Percentiles rank a stretch among this genome's conserved stretches.
Conservation (phyloP, 2,329 filamentous ascomycete genomes). For the Geosmithia morbida region DNA sequence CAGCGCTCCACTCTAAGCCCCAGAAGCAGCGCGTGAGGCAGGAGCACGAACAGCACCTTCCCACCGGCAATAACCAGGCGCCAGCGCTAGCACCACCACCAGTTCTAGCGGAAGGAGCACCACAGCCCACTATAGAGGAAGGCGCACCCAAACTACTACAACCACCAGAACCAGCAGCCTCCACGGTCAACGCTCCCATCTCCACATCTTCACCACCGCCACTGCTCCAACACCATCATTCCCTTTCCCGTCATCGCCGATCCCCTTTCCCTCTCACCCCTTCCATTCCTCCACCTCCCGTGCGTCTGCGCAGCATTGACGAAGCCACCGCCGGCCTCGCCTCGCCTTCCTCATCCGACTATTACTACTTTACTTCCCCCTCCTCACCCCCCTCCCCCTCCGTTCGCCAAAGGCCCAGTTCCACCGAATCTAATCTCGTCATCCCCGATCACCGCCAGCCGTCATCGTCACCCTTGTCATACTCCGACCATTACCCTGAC, state of each 20-base stretch:
- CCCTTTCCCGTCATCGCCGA: constrained; percentile 2
- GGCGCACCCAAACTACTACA: no score
- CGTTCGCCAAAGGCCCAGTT: neutral
- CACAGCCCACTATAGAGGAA: no score
- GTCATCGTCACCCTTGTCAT: neutral
- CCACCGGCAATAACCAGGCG: neutral
- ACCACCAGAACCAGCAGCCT: neutral
- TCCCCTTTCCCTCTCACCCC: constrained; percentile 1
- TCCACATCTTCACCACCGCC: neutral
- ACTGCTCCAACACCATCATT: neutral
- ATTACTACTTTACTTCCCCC: neutral
- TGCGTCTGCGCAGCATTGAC: constrained; percentile 5
- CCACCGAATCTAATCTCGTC: neutral
- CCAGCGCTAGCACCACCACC: neutral
- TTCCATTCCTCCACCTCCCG: constrained; percentile 1
- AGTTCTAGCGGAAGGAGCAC: neutral
- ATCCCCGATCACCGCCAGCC: neutral
- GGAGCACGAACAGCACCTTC: constrained; percentile 6
- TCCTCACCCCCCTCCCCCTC: neutral
- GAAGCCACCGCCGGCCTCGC: constrained; percentile 2
- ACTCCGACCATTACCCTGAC: constrained; percentile 1
- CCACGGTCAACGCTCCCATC: neutral
- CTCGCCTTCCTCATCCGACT: neutral
- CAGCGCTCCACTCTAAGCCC: neutral
- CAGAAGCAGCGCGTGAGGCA: neutral